Evolutionary conservation across 768 basidiomycete genomes (phyloP).

Genomic region (Tephrocybe sp.): DNA sequence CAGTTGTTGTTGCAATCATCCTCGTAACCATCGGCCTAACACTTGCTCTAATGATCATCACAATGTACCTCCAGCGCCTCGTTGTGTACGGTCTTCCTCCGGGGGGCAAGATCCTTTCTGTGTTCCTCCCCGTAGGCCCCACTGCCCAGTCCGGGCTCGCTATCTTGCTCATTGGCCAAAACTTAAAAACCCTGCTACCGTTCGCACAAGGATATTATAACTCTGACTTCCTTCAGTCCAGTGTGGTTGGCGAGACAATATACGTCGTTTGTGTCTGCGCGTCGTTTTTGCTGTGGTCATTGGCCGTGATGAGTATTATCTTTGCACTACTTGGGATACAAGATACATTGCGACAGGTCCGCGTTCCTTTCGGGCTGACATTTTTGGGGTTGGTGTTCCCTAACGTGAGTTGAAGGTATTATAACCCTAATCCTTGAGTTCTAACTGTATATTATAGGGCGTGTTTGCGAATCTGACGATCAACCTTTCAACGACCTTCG

Average conservation of each 20-base stretch:
- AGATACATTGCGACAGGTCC: conserved; percentile 37
- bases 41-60: conserved; percentile 66
- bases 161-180: conserved; percentile 55
- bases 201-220: conserved; percentile 30
- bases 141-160: conserved; percentile 67
- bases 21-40: conserved; percentile 56
- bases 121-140: conserved; percentile 77
- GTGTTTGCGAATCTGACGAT: conserved; percentile 70
- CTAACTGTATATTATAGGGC: conserved; percentile 39
- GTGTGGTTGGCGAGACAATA: conserved; percentile 40
- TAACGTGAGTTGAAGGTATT: conserved; percentile 62
- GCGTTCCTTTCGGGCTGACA: conserved; percentile 52
- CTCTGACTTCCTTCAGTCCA: conserved; percentile 21
- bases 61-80: conserved; percentile 61
- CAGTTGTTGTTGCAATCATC: conserved; percentile 53
- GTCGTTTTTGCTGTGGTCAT: conserved; percentile 58
- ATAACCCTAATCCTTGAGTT: no score
- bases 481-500: conserved; percentile 45
- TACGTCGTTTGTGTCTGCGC: conserved; percentile 45
- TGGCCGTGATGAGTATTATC: conserved; percentile 63
- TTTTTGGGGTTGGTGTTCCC: conserved; percentile 77
- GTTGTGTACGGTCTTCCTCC: conserved; percentile 54
- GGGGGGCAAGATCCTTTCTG: conserved; percentile 48
- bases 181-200: conserved; percentile 38
- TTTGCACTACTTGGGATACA: conserved; percentile 53